phyloP scores from a whole-genome alignment of 2,329 filamentous ascomycete genomes.

The Aspergillus sp. region DNA sequence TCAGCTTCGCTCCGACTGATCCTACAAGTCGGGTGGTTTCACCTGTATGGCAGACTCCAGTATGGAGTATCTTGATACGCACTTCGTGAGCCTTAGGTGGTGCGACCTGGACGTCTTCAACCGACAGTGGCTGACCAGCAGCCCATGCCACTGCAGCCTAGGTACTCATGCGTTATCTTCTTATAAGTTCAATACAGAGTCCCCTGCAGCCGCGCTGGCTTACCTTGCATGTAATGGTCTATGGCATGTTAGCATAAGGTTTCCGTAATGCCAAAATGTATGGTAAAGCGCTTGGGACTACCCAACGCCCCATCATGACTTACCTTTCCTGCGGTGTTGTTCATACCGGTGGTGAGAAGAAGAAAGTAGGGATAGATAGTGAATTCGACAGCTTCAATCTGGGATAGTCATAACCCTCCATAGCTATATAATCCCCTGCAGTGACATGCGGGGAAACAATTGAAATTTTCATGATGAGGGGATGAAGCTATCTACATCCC shows the following conservation, averaged over 20 bases:
- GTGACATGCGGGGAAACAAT: no score
- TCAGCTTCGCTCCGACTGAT: no score
- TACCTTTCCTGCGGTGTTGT: background rate
- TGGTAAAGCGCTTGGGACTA: no score
- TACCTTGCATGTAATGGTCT: slow-evolving; percentile 90
- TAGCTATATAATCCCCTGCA: no score
- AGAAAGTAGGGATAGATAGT: no score
- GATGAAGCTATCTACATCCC: no score
- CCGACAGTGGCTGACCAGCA: slow-evolving; percentile 78
- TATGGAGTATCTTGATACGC: slow-evolving; percentile 94
- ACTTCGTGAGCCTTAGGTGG: slow-evolving; percentile 90
- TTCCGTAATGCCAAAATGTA: background rate
- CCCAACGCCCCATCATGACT: background rate
- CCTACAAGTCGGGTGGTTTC: slow-evolving; percentile 27
- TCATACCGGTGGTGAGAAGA: background rate
- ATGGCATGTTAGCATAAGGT: background rate
- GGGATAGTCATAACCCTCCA: no score
- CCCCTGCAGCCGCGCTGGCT: background rate
- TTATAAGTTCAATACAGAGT: background rate
- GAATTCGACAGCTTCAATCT: no score
- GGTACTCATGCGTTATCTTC: background rate
- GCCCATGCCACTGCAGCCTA: slow-evolving; percentile 94
- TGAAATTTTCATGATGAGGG: no score
- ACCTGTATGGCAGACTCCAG: slow-evolving; percentile 97
- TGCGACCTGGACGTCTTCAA: slow-evolving; percentile 89